Base-by-base conservation (phyloP, 2,329 filamentous ascomycete genomes). In the Aspergillus udagawae region DNA sequence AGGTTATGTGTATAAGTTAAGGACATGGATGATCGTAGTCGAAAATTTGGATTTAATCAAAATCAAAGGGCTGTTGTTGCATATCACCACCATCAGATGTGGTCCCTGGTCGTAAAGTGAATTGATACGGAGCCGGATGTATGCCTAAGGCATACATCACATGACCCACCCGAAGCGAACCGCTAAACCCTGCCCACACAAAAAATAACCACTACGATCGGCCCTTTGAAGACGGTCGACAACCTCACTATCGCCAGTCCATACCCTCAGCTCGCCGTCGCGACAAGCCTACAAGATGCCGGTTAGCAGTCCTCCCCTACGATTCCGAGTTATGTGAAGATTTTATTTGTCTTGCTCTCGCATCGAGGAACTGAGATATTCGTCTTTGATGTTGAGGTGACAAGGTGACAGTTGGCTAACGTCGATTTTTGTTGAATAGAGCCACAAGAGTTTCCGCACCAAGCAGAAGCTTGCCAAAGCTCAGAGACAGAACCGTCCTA, bases 381-480 rank as follows among this genome's bases (percentile, higher is more conserved):
- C 29, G 9, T 27, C 49, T 20, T 21, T 17, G 20, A 35, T 14
- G 14, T 9, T 51, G 49, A 6, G 1, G 38, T 20, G 45, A 51
- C 54, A 20, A 6, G 1, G 38, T 20, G 45, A 52, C 54, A 23
- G 38, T 50, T 52, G 35, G 57, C 58, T 64, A 61, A 63, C 55
- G 25, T 48, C 44, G 20, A 17, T 41, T 50, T 53, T 41, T 41
- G 35, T 35, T 56, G 45, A 45, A 49, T 80, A 97, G 93, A 93
- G 89, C 89, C 92, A 99, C 86, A 99, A 99, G 89, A 91, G 92
- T 79, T 99, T 99, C 92, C 90, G 92, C 81, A 97, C 92, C 83
- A 99, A 99, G 92, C 90, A 95, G 83, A 99, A 99, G 94, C 92
- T 99, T 85, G 94, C 94, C 79, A 97, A 93, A 87, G 94, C 94